Evolutionary conservation across 139 green algal species (phyloP).

Genomic region (Volvox reticuliferus): DNA sequence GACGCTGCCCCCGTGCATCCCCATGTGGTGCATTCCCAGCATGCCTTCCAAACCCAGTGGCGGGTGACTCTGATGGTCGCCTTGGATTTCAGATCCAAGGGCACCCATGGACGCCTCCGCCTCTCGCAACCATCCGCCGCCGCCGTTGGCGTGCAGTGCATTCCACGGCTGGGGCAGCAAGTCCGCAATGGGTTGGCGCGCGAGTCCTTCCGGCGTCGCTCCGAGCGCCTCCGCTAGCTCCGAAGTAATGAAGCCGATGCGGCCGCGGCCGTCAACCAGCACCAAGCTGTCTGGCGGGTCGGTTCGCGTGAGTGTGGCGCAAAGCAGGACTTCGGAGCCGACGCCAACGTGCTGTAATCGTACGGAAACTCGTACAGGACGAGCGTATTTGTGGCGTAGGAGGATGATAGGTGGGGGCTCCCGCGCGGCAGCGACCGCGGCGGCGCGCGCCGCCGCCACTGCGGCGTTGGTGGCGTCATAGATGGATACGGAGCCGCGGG

Average conservation of each 20-base stretch:
- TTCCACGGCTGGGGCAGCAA: conserved; percentile 40
- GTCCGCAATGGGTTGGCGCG: background rate
- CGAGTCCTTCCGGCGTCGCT: conserved; percentile 19
- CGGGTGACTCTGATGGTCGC: background rate
- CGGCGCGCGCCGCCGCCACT: background rate
- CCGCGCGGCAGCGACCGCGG: background rate
- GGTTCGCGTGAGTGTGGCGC: conserved; percentile 1
- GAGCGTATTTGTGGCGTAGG: conserved; percentile 27
- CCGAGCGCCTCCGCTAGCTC: conserved; percentile 31
- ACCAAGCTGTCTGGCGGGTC: conserved; percentile 28
- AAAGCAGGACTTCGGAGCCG: conserved; percentile 2
- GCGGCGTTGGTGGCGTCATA: background rate
- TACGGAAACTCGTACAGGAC: conserved; percentile 16
- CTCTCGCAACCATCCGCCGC: conserved; percentile 30
- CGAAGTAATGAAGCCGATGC: conserved; percentile 29
- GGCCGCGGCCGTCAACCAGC: conserved; percentile 26
- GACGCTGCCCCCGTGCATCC: too few species aligned
- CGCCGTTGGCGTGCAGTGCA: conserved; percentile 4
- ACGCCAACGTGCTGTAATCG: background rate
- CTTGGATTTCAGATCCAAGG: background rate
- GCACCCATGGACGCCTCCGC: conserved; percentile 3
- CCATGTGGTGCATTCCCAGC: background rate
- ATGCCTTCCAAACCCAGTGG: background rate
- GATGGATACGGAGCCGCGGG: background rate
- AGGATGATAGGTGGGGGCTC: background rate